Evolutionary conservation across 2,329 filamentous ascomycete genomes (phyloP).

Genomic region (Verticillium klebahnii): DNA sequence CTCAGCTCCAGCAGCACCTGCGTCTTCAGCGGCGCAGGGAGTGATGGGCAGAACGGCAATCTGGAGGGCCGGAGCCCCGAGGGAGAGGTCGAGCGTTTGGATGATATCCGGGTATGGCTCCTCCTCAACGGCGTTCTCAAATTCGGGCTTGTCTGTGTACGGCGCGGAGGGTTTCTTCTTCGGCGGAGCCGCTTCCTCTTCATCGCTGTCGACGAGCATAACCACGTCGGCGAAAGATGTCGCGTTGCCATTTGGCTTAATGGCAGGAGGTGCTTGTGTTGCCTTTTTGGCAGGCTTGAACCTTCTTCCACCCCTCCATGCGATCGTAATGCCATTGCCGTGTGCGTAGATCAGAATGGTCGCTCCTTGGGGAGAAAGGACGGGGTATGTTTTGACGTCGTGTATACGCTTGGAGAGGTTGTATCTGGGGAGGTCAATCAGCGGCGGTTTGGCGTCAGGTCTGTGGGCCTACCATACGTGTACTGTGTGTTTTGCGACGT

Average conservation of each 20-base stretch:
- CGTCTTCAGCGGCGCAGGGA: slow-evolving; percentile 44
- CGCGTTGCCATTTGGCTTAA: slow-evolving; percentile 37
- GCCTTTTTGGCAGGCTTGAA: slow-evolving; percentile 43
- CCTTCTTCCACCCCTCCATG: slow-evolving; percentile 59
- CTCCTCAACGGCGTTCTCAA: slow-evolving; percentile 46
- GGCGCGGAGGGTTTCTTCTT: slow-evolving; percentile 17
- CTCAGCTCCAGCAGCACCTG: slow-evolving; percentile 38
- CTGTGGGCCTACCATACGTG: slow-evolving; percentile 29
- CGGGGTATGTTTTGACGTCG: slow-evolving; percentile 56
- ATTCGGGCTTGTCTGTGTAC: slow-evolving; percentile 51
- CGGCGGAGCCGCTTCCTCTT: slow-evolving; percentile 41
- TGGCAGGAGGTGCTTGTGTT: slow-evolving; percentile 8
- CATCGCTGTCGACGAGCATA: slow-evolving; percentile 61
- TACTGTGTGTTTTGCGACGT: slow-evolving; percentile 45
- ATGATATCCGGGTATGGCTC: slow-evolving; percentile 49
- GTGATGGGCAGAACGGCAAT: slow-evolving; percentile 52
- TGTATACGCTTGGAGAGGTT: slow-evolving; percentile 54
- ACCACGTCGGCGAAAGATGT: slow-evolving; percentile 39
- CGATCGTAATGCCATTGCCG: slow-evolving; percentile 55
- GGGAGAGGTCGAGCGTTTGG: slow-evolving; percentile 57
- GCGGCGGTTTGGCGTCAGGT: neutral
- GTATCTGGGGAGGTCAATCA: slow-evolving; percentile 41
- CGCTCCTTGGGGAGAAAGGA: slow-evolving; percentile 58
- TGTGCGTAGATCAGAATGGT: slow-evolving; percentile 60
- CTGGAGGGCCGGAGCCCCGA: slow-evolving; percentile 51